Percentiles rank a stretch among this genome's conserved stretches.
Evolutionary conservation across 768 basidiomycete genomes (phyloP).

Genomic region (Naematelia encephala): DNA sequence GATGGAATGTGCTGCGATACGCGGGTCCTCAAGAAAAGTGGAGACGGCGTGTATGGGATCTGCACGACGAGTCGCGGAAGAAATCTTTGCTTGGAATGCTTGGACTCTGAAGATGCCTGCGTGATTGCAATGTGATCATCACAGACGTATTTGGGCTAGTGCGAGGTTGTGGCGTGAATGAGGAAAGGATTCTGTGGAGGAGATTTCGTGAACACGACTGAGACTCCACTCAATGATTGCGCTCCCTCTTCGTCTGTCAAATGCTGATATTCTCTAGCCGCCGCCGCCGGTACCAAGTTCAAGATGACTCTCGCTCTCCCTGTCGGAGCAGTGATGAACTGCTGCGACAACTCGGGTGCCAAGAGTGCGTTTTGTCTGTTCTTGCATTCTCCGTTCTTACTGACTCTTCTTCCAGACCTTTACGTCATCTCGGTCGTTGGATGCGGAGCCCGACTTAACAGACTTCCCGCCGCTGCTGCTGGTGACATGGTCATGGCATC

Average conservation of each 20-base stretch:
- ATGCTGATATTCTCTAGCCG: conserved; percentile 27
- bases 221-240: background rate
- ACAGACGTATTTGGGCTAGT: too few species aligned
- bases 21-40: too few species aligned
- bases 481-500: conserved; percentile 62
- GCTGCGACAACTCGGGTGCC: conserved; percentile 98
- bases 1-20: too few species aligned
- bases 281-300: conserved; percentile 83
- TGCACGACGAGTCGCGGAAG: too few species aligned
- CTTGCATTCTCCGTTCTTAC: background rate
- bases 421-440: conserved; percentile 88
- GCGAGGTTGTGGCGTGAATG: too few species aligned
- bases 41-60: too few species aligned
- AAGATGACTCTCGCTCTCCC: conserved; percentile 64
- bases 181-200: too few species aligned
- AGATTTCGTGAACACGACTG: too few species aligned
- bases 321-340: conserved; percentile 70
- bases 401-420: conserved; percentile 35
- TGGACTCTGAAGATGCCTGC: too few species aligned
- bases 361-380: conserved; percentile 60
- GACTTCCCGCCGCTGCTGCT: conserved; percentile 77
- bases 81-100: too few species aligned
- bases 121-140: too few species aligned
- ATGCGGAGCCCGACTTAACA: conserved; percentile 92
- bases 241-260: background rate